phyloP scores from a whole-genome alignment of 176 grass and related monocot species.

The Triticum dicoccoides region DNA sequence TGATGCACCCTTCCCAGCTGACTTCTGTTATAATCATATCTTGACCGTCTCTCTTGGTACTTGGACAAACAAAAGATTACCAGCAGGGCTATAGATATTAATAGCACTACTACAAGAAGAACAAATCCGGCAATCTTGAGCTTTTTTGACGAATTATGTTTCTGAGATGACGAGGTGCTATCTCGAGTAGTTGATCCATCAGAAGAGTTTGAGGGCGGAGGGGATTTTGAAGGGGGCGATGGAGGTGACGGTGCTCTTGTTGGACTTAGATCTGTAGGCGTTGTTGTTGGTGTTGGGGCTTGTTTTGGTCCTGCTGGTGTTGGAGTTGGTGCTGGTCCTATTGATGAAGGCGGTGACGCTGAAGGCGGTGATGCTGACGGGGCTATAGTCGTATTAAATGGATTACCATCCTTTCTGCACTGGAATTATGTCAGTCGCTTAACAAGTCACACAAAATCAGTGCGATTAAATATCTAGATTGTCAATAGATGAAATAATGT shows the following conservation, averaged over 20 bases:
- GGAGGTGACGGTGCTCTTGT: constrained; percentile 31
- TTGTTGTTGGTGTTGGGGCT: constrained; percentile 42
- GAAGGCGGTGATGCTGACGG: constrained; percentile 67
- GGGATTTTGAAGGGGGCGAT: constrained; percentile 41
- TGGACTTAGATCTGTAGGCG: constrained; percentile 29
- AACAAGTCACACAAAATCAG: constrained; percentile 23
- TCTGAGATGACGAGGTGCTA: constrained; percentile 43
- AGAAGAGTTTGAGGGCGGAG: constrained; percentile 42
- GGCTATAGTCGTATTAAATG: constrained; percentile 74
- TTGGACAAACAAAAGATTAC: constrained; percentile 79
- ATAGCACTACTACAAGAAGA: constrained; percentile 56
- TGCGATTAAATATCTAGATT: constrained; percentile 2
- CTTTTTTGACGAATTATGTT: constrained; percentile 46
- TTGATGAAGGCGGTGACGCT: constrained; percentile 39
- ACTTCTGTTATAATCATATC: constrained; percentile 50
- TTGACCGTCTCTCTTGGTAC: constrained; percentile 68
- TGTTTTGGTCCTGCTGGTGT: constrained; percentile 46
- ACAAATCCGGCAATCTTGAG: constrained; percentile 85
- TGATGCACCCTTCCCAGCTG: constrained; percentile 44
- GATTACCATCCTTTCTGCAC: constrained; percentile 96
- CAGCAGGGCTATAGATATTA: constrained; percentile 60
- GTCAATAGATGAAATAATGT: background rate
- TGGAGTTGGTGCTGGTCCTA: constrained; percentile 41
- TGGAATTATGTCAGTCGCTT: constrained; percentile 30
- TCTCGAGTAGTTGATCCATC: constrained; percentile 40